Conservation (phyloP, 306 rosid species). For the Fragaria ananassa region DNA sequence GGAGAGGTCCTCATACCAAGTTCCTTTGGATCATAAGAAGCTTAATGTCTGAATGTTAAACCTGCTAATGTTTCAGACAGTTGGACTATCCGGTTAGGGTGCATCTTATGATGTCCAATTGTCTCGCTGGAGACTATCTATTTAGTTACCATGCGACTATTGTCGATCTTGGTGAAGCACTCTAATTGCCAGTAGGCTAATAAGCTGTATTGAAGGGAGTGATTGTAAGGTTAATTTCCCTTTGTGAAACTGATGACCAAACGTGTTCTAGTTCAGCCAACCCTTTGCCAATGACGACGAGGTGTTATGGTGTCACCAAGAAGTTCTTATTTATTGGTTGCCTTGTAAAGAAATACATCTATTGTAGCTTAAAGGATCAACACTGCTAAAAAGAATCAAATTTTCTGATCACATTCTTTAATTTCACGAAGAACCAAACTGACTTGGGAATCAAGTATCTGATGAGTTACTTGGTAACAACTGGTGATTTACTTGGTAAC, state of each 20-base stretch:
- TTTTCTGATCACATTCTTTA: neutral
- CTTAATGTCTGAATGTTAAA: neutral
- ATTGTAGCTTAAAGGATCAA: neutral
- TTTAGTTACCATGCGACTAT: too few relatives aligned
- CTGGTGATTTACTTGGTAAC: slow-evolving; percentile 26
- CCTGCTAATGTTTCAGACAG: neutral
- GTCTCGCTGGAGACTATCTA: neutral
- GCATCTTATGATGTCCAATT: neutral
- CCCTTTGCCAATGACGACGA: neutral
- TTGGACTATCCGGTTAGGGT: neutral
- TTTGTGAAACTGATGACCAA: neutral
- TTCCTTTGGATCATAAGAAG: neutral
- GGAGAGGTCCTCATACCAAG: neutral
- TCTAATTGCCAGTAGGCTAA: neutral
- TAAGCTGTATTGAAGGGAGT: neutral
- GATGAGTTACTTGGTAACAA: slow-evolving; percentile 43
- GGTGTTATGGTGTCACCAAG: neutral
- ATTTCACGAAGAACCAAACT: slow-evolving; percentile 44
- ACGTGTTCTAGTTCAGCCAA: neutral
- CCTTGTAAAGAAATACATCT: neutral
- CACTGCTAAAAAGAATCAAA: neutral
- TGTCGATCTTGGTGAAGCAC: neutral
- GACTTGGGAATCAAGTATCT: slow-evolving; percentile 49
- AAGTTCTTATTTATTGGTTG: neutral
- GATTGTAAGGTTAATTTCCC: neutral